These are phyloP conservation scores for Helichrysum umbraculigerum DNA, from an alignment of 129 eudicot species.

Conservation along the genomic window DNA sequence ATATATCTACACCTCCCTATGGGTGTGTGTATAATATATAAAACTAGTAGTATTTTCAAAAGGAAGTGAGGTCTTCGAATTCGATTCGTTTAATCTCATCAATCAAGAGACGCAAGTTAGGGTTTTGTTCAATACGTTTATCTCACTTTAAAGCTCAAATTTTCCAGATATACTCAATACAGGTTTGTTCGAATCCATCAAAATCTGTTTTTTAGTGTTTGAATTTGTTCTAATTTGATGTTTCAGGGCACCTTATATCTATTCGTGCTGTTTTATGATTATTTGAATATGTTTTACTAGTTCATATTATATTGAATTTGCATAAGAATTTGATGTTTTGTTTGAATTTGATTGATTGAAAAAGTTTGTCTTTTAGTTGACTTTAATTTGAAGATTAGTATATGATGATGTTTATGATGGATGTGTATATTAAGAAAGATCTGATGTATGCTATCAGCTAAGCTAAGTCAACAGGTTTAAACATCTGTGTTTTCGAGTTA, in stretches of 20 bases:
- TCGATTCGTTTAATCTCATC: conserved; percentile 39
- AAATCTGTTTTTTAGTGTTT: conserved; percentile 6
- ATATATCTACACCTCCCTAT: conserved; percentile 11
- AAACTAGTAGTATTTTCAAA: conserved; percentile 30
- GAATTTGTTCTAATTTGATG: conserved; percentile 11
- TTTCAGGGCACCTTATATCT: not conserved
- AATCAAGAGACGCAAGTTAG: conserved; percentile 24
- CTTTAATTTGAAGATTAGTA: conserved; percentile 5
- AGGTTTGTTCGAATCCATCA: conserved; percentile 24
- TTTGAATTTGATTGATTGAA: not conserved
- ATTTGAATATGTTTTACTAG: conserved; percentile 10
- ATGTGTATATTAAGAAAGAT: conserved; percentile 10
- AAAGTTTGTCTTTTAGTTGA: conserved; percentile 25
- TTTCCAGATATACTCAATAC: conserved; percentile 17
- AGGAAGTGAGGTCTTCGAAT: conserved; percentile 32
- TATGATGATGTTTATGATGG: conserved; percentile 19
- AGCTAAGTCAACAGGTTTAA: conserved; percentile 15
- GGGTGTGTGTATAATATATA: conserved; percentile 22
- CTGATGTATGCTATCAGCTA: conserved; percentile 1
- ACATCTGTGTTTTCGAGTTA: conserved; percentile 5
- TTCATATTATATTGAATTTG: not conserved
- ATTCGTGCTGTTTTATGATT: conserved; percentile 11
- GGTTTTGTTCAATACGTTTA: conserved; percentile 22
- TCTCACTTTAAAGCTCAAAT: conserved; percentile 13
- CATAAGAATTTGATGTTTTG: not conserved